Base-by-base conservation (phyloP, 257 asterid genomes). In the Solanum megistacrolobum region DNA sequence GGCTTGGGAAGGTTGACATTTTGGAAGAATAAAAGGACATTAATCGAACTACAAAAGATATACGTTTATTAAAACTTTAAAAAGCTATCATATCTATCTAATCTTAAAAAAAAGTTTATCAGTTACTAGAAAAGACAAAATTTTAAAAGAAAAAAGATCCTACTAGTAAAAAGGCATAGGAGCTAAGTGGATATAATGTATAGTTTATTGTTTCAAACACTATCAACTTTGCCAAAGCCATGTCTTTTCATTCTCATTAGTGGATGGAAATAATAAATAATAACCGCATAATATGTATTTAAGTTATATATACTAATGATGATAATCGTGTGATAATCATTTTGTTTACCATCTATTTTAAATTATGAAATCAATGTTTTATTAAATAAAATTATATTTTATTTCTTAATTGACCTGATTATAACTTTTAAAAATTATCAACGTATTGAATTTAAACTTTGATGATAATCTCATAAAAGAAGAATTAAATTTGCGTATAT, bases 111-210 rank as follows among this genome's bases (percentile, higher is more conserved):
- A 25, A 16, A 78, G 39, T 86, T 89, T 89, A 66, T 11, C 55
- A 29, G 35, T 35, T 84, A 89, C 82, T 75, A 36, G 62, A 86
- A 41, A 89, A 85, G 58, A 9, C 35, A 65, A 52, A 73, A 46
- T 71, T 43, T 20, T 7, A 55, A 18, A 84, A 79, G 32, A 32
- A 81, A 35, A 76, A 85, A 81, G 74, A 66, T 66, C 18, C 74
- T 29, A 84, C 25, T 83, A 78, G 31, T 76, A 69, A 43, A 55
- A 52, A 85, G 75, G 81, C 48, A 79, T 84, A 87, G 85, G 18
- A 79, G 25, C 39, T 79, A 27, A 84, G 93, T 89, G 92, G 93
- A 87, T 89, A 86, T 87, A 90, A 88, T 88, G 92, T 93, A 90
- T 76, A 43, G 38, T 38, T 79, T 81, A 81, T 43, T 81, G 27